Percentiles rank a stretch among this genome's conserved stretches.
Evolutionary conservation across 2,329 filamentous ascomycete genomes (phyloP).

Genomic region (Gnomoniopsis sp.): DNA sequence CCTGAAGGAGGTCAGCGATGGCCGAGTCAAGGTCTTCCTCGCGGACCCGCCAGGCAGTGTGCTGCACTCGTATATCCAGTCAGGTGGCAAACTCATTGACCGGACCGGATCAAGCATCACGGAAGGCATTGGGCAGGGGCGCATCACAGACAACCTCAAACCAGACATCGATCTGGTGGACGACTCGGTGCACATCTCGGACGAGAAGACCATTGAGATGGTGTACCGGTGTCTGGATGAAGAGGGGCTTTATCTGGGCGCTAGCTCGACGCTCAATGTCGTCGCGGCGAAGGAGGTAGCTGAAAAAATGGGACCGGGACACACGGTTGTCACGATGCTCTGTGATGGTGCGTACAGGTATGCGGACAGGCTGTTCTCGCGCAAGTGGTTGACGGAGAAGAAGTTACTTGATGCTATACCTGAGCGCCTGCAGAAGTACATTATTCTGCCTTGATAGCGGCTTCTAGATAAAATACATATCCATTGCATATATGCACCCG

Average conservation of each 20-base stretch:
- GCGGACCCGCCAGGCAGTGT: constrained; percentile 94
- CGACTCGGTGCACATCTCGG: constrained; percentile 77
- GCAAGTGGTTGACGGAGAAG: constrained; percentile 87
- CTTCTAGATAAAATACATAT: constrained; percentile 7
- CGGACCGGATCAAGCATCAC: constrained; percentile 85
- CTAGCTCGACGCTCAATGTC: constrained; percentile 91
- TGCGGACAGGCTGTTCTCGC: constrained; percentile 87
- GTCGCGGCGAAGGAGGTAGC: constrained; percentile 93
- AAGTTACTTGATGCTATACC: constrained; percentile 78
- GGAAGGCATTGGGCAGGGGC: constrained; percentile 94
- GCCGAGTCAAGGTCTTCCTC: constrained; percentile 80
- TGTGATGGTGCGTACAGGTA: constrained; percentile 98
- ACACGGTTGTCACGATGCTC: constrained; percentile 89
- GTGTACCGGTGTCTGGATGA: constrained; percentile 95
- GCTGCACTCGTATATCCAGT: constrained; percentile 85
- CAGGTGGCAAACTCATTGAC: constrained; percentile 79
- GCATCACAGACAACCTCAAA: constrained; percentile 90
- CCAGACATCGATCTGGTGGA: constrained; percentile 83
- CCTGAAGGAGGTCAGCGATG: constrained; percentile 77
- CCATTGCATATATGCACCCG: background rate
- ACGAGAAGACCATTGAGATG: constrained; percentile 97
- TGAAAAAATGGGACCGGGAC: constrained; percentile 80
- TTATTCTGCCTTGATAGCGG: constrained; percentile 69
- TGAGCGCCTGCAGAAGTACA: constrained; percentile 84
- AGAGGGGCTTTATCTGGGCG: constrained; percentile 91